Percentiles rank a stretch among this genome's conserved stretches.
Evolutionary conservation across 1,284 basidiomycete genomes (phyloP).

Genomic region (Ganoderma sp.): DNA sequence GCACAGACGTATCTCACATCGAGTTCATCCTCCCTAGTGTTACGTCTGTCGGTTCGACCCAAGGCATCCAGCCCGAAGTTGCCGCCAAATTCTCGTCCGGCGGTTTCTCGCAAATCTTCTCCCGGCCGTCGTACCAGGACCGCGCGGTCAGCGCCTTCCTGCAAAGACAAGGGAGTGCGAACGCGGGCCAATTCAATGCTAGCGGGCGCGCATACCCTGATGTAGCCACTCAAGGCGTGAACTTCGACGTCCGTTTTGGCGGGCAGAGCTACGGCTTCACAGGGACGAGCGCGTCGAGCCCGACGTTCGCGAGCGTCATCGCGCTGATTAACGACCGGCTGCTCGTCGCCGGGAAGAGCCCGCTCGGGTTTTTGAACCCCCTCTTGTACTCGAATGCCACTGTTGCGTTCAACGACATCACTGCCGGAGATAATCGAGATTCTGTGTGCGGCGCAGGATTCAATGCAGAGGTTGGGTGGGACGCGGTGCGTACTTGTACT

Average conservation of each 20-base stretch:
- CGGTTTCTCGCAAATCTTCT: slow-evolving; percentile 39
- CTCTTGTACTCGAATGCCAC: slow-evolving; percentile 49
- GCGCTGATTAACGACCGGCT: slow-evolving; percentile 65
- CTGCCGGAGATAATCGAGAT: slow-evolving; percentile 23
- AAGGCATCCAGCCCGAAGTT: slow-evolving; percentile 50
- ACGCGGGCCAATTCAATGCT: slow-evolving; percentile 58
- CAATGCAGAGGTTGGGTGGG: slow-evolving; percentile 45
- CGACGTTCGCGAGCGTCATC: slow-evolving; percentile 64
- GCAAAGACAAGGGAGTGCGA: not conserved
- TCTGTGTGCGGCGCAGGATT: slow-evolving; percentile 46
- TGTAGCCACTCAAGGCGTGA: slow-evolving; percentile 36
- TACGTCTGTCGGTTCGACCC: slow-evolving; percentile 63
- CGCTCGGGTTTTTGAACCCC: slow-evolving; percentile 69
- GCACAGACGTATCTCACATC: slow-evolving; percentile 10
- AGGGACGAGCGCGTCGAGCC: slow-evolving; percentile 42
- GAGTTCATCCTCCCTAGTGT: slow-evolving; percentile 45
- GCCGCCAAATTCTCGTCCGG: slow-evolving; percentile 50
- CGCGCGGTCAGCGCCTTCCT: slow-evolving; percentile 19
- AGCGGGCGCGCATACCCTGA: slow-evolving; percentile 37
- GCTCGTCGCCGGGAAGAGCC: slow-evolving; percentile 51
- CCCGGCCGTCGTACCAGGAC: slow-evolving; percentile 25
- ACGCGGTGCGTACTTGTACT: slow-evolving; percentile 35
- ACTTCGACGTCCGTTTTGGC: slow-evolving; percentile 59
- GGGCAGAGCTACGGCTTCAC: slow-evolving; percentile 53
- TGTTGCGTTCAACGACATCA: slow-evolving; percentile 35